A percentile compares a stretch with the other conserved stretches of the same genome.
Evolutionary conservation across 2,329 filamentous ascomycete species (phyloP).

Genomic region (Cryoendolithus antarcticus): DNA sequence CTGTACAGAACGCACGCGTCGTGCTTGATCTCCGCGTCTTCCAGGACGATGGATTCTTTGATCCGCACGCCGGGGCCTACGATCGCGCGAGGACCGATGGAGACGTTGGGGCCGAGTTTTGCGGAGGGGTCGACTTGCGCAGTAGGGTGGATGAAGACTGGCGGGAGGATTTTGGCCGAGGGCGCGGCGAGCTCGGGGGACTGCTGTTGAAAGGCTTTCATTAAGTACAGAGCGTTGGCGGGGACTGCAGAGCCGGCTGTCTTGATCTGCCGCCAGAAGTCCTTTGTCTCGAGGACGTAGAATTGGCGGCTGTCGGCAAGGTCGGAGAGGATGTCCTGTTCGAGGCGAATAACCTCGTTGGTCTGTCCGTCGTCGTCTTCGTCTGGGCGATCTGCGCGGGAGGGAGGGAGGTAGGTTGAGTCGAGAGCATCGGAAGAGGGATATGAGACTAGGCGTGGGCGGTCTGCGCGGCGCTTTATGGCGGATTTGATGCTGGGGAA

Average conservation of each 20-base stretch:
- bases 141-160: slow-evolving; percentile 89
- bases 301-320: slow-evolving; percentile 96
- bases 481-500: slow-evolving; percentile 90
- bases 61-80: slow-evolving; percentile 80
- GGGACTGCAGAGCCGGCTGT: slow-evolving; percentile 94
- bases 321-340: slow-evolving; percentile 93
- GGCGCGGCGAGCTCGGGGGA: slow-evolving; percentile 72
- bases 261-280: slow-evolving; percentile 99
- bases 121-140: slow-evolving; percentile 86
- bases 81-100: slow-evolving; percentile 75
- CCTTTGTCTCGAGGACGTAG: slow-evolving; percentile 96
- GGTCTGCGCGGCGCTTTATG: slow-evolving; percentile 89
- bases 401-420: slow-evolving; percentile 44
- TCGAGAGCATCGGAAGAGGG: slow-evolving; percentile 91
- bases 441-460: slow-evolving; percentile 85
- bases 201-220: slow-evolving; percentile 76
- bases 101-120: slow-evolving; percentile 94
- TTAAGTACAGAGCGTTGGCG: slow-evolving; percentile 90
- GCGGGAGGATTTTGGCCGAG: slow-evolving; percentile 76
- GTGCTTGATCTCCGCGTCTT: slow-evolving; percentile 91
- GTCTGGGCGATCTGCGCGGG: slow-evolving; percentile 42
- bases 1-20: slow-evolving; percentile 91
- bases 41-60: slow-evolving; percentile 92
- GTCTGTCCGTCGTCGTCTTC: slow-evolving; percentile 64
- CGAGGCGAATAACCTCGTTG: slow-evolving; percentile 81